A percentile compares a stretch with the other conserved stretches of the same genome.
phyloP scores from a whole-genome alignment of 2,329 filamentous ascomycete species.

The Ascomycota sp. region DNA sequence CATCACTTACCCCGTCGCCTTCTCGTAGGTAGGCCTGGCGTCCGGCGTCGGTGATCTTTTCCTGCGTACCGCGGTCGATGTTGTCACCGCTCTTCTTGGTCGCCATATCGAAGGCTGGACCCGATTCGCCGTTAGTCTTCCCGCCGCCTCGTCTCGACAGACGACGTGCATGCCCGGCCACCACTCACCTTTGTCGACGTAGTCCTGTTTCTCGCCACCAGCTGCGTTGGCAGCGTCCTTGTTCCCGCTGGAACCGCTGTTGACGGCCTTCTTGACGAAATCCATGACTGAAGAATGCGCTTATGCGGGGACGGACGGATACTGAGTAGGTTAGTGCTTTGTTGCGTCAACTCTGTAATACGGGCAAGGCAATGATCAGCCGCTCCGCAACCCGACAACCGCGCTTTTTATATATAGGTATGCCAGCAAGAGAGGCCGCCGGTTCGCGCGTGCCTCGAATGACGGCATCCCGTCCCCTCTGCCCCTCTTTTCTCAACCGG shows the following conservation, averaged over 20 bases:
- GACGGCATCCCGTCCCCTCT: too few species aligned
- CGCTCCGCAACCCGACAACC: too few species aligned
- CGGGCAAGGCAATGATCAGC: too few species aligned
- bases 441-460: too few species aligned
- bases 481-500: too few species aligned
- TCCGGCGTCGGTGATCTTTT: slow-evolving; percentile 18
- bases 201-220: slow-evolving; percentile 11
- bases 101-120: slow-evolving; percentile 9
- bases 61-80: slow-evolving; percentile 13
- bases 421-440: too few species aligned
- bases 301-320: too few species aligned
- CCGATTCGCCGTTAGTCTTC: not conserved
- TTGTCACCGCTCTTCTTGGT: slow-evolving; percentile 16
- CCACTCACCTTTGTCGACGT: slow-evolving; percentile 18
- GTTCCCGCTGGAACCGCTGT: slow-evolving; percentile 3
- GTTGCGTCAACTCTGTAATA: too few species aligned
- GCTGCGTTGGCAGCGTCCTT: slow-evolving; percentile 4
- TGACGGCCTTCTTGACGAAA: slow-evolving; percentile 17
- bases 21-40: slow-evolving; percentile 16
- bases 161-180: not conserved
- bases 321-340: too few species aligned
- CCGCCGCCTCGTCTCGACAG: not conserved
- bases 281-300: too few species aligned
- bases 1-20: slow-evolving; percentile 16
- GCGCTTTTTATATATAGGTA: too few species aligned